Conservation (phyloP, 768 basidiomycete genomes). For the Tricholoma sp. region DNA sequence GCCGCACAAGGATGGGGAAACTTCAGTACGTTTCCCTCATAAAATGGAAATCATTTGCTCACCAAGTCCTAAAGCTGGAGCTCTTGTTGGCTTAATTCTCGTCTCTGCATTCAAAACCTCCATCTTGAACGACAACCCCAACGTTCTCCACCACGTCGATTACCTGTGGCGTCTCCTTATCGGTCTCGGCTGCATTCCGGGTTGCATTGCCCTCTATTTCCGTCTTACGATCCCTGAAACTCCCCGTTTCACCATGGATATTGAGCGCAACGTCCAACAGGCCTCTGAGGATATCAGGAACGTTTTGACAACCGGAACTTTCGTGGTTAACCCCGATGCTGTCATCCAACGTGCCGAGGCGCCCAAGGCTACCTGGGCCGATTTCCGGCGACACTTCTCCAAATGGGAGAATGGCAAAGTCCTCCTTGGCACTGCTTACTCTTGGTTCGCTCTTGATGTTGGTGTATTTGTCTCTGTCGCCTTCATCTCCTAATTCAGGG, state of each 20-base stretch:
- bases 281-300: conserved; percentile 70
- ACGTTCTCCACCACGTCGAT: conserved; percentile 52
- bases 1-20: conserved; percentile 87
- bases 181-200: conserved; percentile 83
- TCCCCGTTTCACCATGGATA: conserved; percentile 88
- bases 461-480: conserved; percentile 18
- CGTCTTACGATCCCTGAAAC: conserved; percentile 91
- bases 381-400: conserved; percentile 67
- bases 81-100: conserved; percentile 60
- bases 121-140: conserved; percentile 37
- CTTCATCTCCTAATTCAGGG: neutral
- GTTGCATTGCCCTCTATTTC: conserved; percentile 80
- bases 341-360: conserved; percentile 55
- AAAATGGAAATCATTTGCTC: neutral
- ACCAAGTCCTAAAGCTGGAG: conserved; percentile 40
- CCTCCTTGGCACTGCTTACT: conserved; percentile 72
- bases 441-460: conserved; percentile 87
- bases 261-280: conserved; percentile 77
- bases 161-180: conserved; percentile 84
- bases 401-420: conserved; percentile 78
- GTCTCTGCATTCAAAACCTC: conserved; percentile 63
- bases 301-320: conserved; percentile 49
- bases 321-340: conserved; percentile 49
- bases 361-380: conserved; percentile 62
- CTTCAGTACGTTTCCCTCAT: conserved; percentile 42